Evolutionary conservation across 1,284 basidiomycete species (phyloP), one percentile per base, ranked within the genome.

Genomic region (Austropuccinia psidii): DNA sequence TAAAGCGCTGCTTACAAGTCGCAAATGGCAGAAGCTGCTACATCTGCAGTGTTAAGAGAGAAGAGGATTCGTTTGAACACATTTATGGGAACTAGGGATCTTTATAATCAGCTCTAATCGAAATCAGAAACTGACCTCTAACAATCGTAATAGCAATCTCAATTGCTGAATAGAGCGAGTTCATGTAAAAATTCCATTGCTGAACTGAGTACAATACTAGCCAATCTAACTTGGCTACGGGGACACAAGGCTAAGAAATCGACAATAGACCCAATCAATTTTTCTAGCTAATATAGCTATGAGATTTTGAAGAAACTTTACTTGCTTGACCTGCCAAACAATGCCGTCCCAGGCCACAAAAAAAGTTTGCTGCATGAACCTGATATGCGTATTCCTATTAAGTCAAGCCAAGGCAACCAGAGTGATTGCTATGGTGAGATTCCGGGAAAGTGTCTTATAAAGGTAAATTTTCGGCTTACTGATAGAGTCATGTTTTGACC

Each of bases 141-240:
- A 73, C 69, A n/a, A 73, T 73, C 19, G 4, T 62, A 17, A 73
- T 55, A 37, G 69, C 69, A 35, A 13, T 47, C 21, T 62, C 52
- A 17, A 73, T 50, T 21, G 69, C 69, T 27, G 39, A 57, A 54
- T 62, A 73, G 19, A 73, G 57, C n/a, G 57, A 62, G 37, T 73
- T 73, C 69, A 73, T 73, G 39, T 73, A 73, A 54, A 62, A 62
- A 29, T 73, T 73, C 69, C 69, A 73, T 21, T 73, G 58, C 52
- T 73, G 69, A 9, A 61, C 29, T 19, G 69, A 73, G 21, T 41
- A 62, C 7, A 73, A 49, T 39, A 73, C 47, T 13, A 73, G 57
- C 69, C 69, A 73, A 54, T 73, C 69, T 17, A 29, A 24, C 37
- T 73, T 62, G 37, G 27, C 19, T 39, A 62, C 69, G 13, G 58